Base-by-base conservation (phyloP, 352 stramenopile genomes). In the Hyaloperonospora brassicae region DNA sequence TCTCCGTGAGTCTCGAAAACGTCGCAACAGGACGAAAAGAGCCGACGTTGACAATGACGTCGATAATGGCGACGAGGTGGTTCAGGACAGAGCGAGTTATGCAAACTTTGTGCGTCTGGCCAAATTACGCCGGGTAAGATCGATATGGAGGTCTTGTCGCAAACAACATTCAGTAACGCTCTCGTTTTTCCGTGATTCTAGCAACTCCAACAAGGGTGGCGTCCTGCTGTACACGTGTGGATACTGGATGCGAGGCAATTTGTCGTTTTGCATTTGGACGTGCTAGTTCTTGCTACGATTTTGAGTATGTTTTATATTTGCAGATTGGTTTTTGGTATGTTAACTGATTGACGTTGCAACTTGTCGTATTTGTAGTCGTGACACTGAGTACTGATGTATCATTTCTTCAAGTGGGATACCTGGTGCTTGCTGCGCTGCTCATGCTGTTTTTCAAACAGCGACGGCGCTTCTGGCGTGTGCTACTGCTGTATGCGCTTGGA, bases 401-500 rank as follows among this genome's bases (percentile, higher is more conserved):
- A 1, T 82, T 94, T 41, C 71, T 94, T 40, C 84, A 94, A 61
- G 86, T 87, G 27, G 84, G 84, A 12, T 94, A 90, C 24, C 57
- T 94, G 17, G 67, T 88, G n/a, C 58, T 94, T 8, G 81, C 84
- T 23, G 81, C 85, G 34, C 40, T 89, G 12, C 59, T 89, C 1
- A 90, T 91, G 59, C 52, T 94, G 9, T 92, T 91, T 68, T 88
- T 90, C 44, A 74, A 90, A 39, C 73, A 89, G 45, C 73, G 81
- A 7, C 66, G 81, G 6, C 73, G 73, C 0, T 81, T 94, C 10
- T 94, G 84, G 84, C 70, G 84, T n/a, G 57, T 88, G 2, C 52
- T 94, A 22, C 61, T 94, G 8, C 55, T 75, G 9, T 94, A 94
- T 52, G 66, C 84, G 4, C 64, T 94, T 27, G 64, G 51, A 1